Evolutionary conservation across 257 asterid species (phyloP), one percentile per base, ranked within the genome.

Genomic region (Solanum etuberosum): DNA sequence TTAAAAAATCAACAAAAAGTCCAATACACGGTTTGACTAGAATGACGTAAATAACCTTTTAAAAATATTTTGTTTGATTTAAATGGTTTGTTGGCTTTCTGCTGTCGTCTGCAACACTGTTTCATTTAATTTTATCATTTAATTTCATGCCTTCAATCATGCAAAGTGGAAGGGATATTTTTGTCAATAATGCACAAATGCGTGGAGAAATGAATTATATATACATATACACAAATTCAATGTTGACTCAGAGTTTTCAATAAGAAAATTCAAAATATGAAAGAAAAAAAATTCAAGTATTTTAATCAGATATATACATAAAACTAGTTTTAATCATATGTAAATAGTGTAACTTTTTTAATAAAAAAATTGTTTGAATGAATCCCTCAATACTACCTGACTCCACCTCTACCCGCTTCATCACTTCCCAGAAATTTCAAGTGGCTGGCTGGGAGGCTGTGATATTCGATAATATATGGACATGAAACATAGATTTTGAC

Each of bases 401-500:
- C 4, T 18, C n/a, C 21, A 0, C 25, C 2, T 7, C 12, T 1
- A 7, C 5, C 4, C 3, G 9, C 40, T 80, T 29, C 29, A 29
- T 46, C 29, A 29, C 85, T 80, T 85, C 61, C 43, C 3, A 31
- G 83, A 88, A 89, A 86, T 88, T 92, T 92, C 94, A 89, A 90
- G 87, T 15, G 3, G 78, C 85, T 29, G n/a, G 76, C 40, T 6
- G 20, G 93, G 89, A 94, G 89, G 94, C 94, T 61, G 88, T 86
- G 92, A 89, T 87, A 89, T 89, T 84, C 34, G 27, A 78, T 68
- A 68, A 27, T 61, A 32, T 86, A 42, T 15, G 31, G 82, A n/a
- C 51, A 84, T 90, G 86, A 87, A 78, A 86, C 87, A 77, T 86
- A 88, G 87, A 74, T 89, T 91, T 89, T 91, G 93, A 90, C 94